Base-by-base conservation (phyloP, 2,329 filamentous ascomycete genomes). In the Botrytis byssoidea region DNA sequence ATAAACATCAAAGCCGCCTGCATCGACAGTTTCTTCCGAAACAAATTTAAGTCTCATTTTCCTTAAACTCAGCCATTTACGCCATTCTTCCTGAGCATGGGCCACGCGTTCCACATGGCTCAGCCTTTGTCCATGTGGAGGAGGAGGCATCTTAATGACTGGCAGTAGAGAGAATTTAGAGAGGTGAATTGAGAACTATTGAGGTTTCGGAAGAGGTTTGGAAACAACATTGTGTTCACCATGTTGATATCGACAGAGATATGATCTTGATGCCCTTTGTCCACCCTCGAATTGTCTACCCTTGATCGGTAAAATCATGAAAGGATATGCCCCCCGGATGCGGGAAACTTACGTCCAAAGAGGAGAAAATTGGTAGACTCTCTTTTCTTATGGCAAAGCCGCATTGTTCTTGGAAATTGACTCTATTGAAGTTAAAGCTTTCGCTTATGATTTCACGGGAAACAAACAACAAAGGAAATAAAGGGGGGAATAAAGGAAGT, bases 201-300 rank as follows among this genome's bases (percentile, higher is more conserved):
- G 25, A 16, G 44, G 18, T 10, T 20, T 35, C n/a, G 18, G 37
- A 16, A 46, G 14, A 61, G 16, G n/a, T 42, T 46, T 61, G 18
- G 18, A 70, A 32, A 44, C 10, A n/a, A 22, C 20, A 12, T 61
- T 29, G 8, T n/a, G 1, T 37, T 8, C 4, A 37, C 37, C 25
- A 61, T 46, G 14, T 18, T 46, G 40, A 35, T 42, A n/a, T 70
- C 20, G 37, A 46, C 40, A 63, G 22, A 35, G 29, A 46, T 63
- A 57, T 61, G 55, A 29, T 35, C 14, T 63, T 63, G 42, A 46
- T n/a, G 22, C 40, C 61, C 68, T 70, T 70, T 70, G 55, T 70
- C 55, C 10, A 37, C 25, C 48, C 4, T 69, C 42, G 37, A 16
- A 7, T 69, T 42, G 37, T 44, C 18, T n/a, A 5, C 6, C 22